Evolutionary conservation across 1,139 yeast genomes (phyloP).

Genomic region (Pneumocystis jirovecii): DNA sequence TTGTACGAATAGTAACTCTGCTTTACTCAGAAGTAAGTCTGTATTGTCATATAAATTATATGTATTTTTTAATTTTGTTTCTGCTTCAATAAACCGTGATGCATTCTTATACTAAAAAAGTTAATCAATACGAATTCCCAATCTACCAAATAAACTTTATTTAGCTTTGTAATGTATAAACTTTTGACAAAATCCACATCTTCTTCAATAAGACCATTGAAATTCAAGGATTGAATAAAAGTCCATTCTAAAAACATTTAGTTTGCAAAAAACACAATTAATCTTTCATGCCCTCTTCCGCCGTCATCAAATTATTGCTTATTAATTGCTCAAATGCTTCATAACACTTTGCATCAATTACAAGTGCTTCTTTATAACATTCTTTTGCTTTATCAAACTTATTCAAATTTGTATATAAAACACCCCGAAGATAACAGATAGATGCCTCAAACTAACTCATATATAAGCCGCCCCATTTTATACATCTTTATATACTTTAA

Average conservation of each 20-base stretch:
- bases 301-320: constrained; percentile 59
- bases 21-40: constrained; percentile 54
- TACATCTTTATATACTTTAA: constrained; percentile 6
- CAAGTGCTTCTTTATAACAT: constrained; percentile 72
- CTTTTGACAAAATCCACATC: constrained; percentile 66
- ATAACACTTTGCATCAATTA: constrained; percentile 79
- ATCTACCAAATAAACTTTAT: constrained; percentile 25
- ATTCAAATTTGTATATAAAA: constrained; percentile 67
- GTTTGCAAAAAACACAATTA: not conserved
- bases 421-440: constrained; percentile 72
- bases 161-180: constrained; percentile 60
- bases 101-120: constrained; percentile 38
- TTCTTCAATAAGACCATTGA: constrained; percentile 44
- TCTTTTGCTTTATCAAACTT: constrained; percentile 79
- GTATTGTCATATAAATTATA: constrained; percentile 53
- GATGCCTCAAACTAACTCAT: constrained; percentile 72
- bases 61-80: constrained; percentile 49
- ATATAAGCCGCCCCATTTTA: not conserved
- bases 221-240: constrained; percentile 49
- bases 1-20: constrained; percentile 59
- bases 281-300: constrained; percentile 39
- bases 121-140: not conserved
- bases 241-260: constrained; percentile 42
- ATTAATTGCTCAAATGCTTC: constrained; percentile 82
- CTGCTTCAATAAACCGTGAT: constrained; percentile 49